Conservation (phyloP, 2,329 filamentous ascomycete species). For the Exophiala lecanii-corni region DNA sequence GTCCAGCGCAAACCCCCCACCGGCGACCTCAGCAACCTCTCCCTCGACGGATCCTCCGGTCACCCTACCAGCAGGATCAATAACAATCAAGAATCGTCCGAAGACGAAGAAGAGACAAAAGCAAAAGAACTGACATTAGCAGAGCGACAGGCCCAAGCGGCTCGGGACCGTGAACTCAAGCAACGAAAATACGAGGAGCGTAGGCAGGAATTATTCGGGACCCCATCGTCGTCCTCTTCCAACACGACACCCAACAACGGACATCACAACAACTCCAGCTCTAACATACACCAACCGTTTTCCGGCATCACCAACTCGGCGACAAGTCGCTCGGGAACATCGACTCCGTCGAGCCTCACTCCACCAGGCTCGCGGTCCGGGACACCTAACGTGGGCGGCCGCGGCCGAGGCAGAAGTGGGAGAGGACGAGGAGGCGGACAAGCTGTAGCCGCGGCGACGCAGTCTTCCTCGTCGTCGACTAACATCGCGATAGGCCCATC, state of each 20-base stretch:
- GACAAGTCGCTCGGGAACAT: slow-evolving; percentile 47
- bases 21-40: slow-evolving; percentile 15
- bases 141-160: slow-evolving; percentile 71
- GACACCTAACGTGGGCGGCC: slow-evolving; percentile 42
- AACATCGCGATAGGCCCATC: too few relatives aligned
- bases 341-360: slow-evolving; percentile 59
- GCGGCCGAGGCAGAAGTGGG: slow-evolving; percentile 39
- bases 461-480: too few relatives aligned
- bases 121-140: slow-evolving; percentile 64
- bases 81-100: slow-evolving; percentile 54
- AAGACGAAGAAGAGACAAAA: slow-evolving; percentile 56
- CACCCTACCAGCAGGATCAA: slow-evolving; percentile 26
- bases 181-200: slow-evolving; percentile 86
- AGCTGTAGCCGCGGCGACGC: too few relatives aligned
- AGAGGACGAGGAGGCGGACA: slow-evolving; percentile 16
- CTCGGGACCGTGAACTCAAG: slow-evolving; percentile 80
- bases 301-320: too few relatives aligned
- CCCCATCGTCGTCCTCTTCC: slow-evolving; percentile 28
- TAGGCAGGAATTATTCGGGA: slow-evolving; percentile 80
- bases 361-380: slow-evolving; percentile 46
- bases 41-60: slow-evolving; percentile 27
- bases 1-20: slow-evolving; percentile 17
- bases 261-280: neutral
- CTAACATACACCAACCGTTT: too few relatives aligned
- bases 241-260: neutral